Base-by-base conservation (phyloP, 192 early-diverging fungal genomes). In the Rhizophagus clarus region DNA sequence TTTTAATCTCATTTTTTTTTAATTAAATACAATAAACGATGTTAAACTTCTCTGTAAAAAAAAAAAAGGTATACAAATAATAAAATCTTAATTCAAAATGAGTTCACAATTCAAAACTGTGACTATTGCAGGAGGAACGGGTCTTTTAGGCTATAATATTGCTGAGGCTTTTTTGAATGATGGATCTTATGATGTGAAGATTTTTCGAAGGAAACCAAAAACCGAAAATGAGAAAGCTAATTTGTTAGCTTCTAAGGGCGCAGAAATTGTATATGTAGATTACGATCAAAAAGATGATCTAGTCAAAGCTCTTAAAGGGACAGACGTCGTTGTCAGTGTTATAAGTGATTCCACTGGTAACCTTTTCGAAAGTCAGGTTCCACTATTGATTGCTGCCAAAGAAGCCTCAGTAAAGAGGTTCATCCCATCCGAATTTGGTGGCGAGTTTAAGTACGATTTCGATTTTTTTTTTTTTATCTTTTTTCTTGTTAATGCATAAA, bases 351-450 rank as follows among this genome's bases (percentile, higher is more conserved):
- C 34, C 34, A 4, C 4, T 22, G 29, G 14, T 6, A 32, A 7
- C 17, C 56, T 49, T 24, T 45, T 28, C 32, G 10, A 10, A 28
- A 9, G 24, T 73, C 72, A 73, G 34, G 17, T n/a, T 56, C 72
- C 72, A 70, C 26, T 79, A n/a, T 31, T 79, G 66, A 17, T 4
- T 15, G 77, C 62, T 71, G 77, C 77, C 11, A 79, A 66, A 79
- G 26, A 32, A 32, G 77, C 66, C 12, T 67, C 66, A 71, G 77
- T 79, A 12, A 79, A 70, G 61, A 66, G 77, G 45, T 79, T 79
- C 42, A 70, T 70, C 42, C 77, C 77, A 47, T 66, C 77, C 22
- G 77, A 73, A 20, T 79, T 79, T 26, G 68, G 77, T 70, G 2
- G 47, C 11, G 47, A 49, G 47, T 49, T 34, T 47, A 34, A 34